These are phyloP conservation scores for Osmanthus fragrans DNA, from an alignment of 257 asterid genomes.

Conservation along the genomic window DNA sequence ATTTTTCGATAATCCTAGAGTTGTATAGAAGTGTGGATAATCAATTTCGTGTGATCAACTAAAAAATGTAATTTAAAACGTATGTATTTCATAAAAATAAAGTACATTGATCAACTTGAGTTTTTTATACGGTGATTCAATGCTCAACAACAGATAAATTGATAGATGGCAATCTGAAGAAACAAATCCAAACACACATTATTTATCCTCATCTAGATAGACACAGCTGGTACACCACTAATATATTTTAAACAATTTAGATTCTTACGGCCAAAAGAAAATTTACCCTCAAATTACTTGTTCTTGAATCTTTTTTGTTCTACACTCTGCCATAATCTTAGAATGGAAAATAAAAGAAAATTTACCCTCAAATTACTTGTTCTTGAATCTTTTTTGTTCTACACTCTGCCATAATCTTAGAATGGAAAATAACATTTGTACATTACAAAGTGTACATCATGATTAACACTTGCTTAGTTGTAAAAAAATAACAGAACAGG, in stretches of 20 bases:
- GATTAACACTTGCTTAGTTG: no score
- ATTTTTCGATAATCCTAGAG: neutral
- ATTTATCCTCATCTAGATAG: neutral
- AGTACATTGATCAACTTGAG: no score
- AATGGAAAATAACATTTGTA: no score
- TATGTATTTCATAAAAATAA: no score
- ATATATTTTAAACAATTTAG: neutral
- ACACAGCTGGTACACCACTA: neutral
- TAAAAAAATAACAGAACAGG: no score
- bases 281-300: neutral
- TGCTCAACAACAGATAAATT: no score
- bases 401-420: no score
- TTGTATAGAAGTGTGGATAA: neutral
- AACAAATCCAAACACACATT: neutral
- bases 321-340: no score
- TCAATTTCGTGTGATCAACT: neutral
- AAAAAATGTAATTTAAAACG: neutral
- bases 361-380: neutral
- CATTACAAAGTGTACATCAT: no score
- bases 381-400: no score
- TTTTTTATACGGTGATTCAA: no score
- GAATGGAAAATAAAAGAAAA: neutral
- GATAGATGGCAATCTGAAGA: neutral
- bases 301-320: no score
- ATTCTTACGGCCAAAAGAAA: neutral